Percentiles rank a stretch among this genome's conserved stretches.
Conservation (phyloP, 2,329 filamentous ascomycete genomes). For the Xylaria polymorpha region DNA sequence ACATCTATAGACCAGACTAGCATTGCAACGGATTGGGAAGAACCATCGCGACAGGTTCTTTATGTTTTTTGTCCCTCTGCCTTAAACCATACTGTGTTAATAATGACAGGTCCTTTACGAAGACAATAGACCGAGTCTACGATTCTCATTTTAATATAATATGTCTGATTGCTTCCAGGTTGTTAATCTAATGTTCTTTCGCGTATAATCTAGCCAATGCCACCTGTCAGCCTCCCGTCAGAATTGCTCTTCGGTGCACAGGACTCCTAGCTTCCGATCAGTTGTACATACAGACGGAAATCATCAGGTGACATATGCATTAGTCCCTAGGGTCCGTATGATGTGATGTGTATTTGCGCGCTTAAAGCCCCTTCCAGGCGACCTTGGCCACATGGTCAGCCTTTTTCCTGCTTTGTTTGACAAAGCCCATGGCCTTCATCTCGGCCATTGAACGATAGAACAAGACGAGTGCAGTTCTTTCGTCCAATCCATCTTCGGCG, state of each 20-base stretch:
- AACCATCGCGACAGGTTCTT: conserved; percentile 16
- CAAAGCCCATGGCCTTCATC: conserved; percentile 83
- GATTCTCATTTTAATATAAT: neutral
- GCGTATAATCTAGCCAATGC: conserved; percentile 11
- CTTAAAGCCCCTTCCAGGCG: conserved; percentile 73
- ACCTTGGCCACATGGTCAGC: conserved; percentile 91
- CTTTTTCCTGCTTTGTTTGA: conserved; percentile 92
- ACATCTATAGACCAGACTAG: conserved; percentile 4
- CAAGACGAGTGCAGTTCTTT: conserved; percentile 72
- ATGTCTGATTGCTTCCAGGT: conserved; percentile 16
- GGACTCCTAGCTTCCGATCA: conserved; percentile 16
- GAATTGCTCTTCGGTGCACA: conserved; percentile 35
- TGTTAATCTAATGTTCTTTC: neutral
- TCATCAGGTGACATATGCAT: conserved; percentile 21
- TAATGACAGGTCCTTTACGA: conserved; percentile 3
- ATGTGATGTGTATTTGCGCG: conserved; percentile 20
- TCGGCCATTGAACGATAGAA: conserved; percentile 92
- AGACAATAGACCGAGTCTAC: conserved; percentile 6
- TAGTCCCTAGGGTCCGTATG: conserved; percentile 18
- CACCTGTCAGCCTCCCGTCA: conserved; percentile 16
- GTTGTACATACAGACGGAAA: conserved; percentile 29
- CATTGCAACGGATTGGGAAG: conserved; percentile 35
- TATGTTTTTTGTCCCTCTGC: conserved; percentile 16
- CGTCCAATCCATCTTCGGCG: conserved; percentile 58
- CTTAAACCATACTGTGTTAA: conserved; percentile 25